Evolutionary conservation across 192 early-diverging fungal species (phyloP), one percentile per base, ranked within the genome.

Genomic region (Coemansia aciculifera): DNA sequence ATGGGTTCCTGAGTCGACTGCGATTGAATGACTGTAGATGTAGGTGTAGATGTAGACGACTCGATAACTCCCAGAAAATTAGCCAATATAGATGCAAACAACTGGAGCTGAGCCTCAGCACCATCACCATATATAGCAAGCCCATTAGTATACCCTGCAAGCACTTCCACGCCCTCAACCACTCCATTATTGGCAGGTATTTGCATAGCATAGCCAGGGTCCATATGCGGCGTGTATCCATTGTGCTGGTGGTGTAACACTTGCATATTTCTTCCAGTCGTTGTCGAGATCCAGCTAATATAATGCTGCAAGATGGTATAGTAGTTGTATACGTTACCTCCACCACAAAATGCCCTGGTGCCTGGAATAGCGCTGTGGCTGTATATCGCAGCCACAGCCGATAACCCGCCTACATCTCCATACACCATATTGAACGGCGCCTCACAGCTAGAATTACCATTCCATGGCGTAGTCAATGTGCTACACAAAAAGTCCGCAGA

Each of bases 261-360:
- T 6, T 34, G 9, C 27, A 27, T 27, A 27, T 27, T 27, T 12
- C 36, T 44, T n/a, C 29, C 49, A 10, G 38, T 19, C 1, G 44
- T 36, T 9, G 31, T 34, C 2, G 23, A 17, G 12, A 63, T 54
- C 75, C 75, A 77, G n/a, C 66, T 56, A 0, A 77, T n/a, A 24
- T 77, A 77, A 63, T 72, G 64, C 36, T 70, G 75, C 21, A 77
- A 19, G 17, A 72, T 10, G 3, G 52, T 61, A 36, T 77, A 77
- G 66, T 77, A 77, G 42, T 66, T 64, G 37, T 62, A 43, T 5
- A 77, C 46, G 5, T 43, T 67, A 1, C 54, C 40, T 1, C 31
- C 24, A 6, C 70, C 63, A 29, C 75, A 77, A 38, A 68, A 71
- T 17, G 66, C 70, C n/a, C 31, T 23, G 19, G 23, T 36, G 6